Evolutionary conservation across 108 stramenopile genomes (phyloP).

Genomic region (Chaetoceros tenuissimus): DNA sequence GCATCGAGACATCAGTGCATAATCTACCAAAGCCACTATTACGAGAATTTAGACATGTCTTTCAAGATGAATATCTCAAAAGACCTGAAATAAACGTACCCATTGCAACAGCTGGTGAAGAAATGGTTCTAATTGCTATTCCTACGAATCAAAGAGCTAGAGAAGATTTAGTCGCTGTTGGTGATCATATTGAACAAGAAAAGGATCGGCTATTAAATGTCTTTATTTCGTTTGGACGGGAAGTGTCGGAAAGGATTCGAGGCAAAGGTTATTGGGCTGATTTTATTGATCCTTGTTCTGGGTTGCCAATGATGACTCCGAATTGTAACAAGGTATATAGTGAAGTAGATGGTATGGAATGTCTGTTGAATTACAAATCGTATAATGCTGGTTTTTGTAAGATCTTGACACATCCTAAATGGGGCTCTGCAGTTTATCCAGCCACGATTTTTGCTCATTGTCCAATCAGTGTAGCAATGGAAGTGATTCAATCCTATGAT

Average conservation of each 20-base stretch:
- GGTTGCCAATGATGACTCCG: slow-evolving; percentile 84
- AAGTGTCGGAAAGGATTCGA: slow-evolving; percentile 45
- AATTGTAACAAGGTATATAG: slow-evolving; percentile 75
- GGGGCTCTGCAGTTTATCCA: slow-evolving; percentile 94
- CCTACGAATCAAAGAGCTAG: slow-evolving; percentile 80
- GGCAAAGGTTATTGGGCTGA: slow-evolving; percentile 79
- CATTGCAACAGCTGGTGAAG: not conserved
- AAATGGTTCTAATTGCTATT: slow-evolving; percentile 52
- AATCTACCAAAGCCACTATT: slow-evolving; percentile 60
- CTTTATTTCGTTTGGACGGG: slow-evolving; percentile 68
- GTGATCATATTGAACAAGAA: slow-evolving; percentile 76
- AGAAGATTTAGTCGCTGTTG: slow-evolving; percentile 76
- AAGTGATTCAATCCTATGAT: slow-evolving; percentile 21
- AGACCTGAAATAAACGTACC: slow-evolving; percentile 1
- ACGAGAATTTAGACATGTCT: slow-evolving; percentile 80
- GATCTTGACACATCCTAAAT: slow-evolving; percentile 89
- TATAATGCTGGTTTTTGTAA: slow-evolving; percentile 96
- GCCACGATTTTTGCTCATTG: slow-evolving; percentile 89
- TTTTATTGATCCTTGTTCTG: slow-evolving; percentile 97
- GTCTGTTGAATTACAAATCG: slow-evolving; percentile 76
- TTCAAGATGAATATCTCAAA: slow-evolving; percentile 49
- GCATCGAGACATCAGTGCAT: slow-evolving; percentile 61
- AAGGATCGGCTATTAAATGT: slow-evolving; percentile 83
- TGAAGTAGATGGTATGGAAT: slow-evolving; percentile 93
- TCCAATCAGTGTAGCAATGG: slow-evolving; percentile 41